These are phyloP conservation scores for Gentiana dahurica DNA, from an alignment of 257 asterid genomes.

Conservation along the genomic window DNA sequence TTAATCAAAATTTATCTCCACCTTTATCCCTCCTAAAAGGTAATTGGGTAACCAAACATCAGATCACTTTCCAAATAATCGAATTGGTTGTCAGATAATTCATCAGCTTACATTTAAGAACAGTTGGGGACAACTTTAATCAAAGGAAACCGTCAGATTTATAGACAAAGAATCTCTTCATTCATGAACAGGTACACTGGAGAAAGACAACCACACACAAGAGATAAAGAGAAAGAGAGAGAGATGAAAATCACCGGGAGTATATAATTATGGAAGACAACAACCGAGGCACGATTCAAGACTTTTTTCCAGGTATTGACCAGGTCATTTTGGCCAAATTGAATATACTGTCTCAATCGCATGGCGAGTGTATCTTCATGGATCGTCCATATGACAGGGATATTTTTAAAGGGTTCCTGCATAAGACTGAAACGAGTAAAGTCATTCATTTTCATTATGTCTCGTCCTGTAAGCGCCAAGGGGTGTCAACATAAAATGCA, in stretches of 20 bases:
- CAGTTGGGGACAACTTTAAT: too few species aligned
- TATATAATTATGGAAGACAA: slow-evolving; percentile 79
- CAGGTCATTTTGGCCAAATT: slow-evolving; percentile 43
- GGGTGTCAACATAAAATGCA: too few species aligned
- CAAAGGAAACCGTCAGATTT: too few species aligned
- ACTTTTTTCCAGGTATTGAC: slow-evolving; percentile 67
- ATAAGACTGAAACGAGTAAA: slow-evolving; percentile 69
- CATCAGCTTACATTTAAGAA: too few species aligned
- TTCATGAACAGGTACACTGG: too few species aligned
- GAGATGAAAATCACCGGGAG: slow-evolving; percentile 53
- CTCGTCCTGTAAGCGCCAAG: background rate
- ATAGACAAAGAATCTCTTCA: too few species aligned
- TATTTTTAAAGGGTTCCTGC: slow-evolving; percentile 88
- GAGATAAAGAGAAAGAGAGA: background rate
- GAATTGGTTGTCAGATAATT: too few species aligned
- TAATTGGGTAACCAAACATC: too few species aligned
- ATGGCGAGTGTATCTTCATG: slow-evolving; percentile 61
- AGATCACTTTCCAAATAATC: too few species aligned
- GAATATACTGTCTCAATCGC: slow-evolving; percentile 46
- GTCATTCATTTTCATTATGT: slow-evolving; percentile 27
- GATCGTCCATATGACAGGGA: slow-evolving; percentile 85
- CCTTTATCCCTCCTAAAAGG: too few species aligned
- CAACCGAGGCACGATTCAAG: slow-evolving; percentile 63
- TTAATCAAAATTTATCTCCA: too few species aligned
- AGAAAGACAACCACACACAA: background rate